Evolutionary conservation across 2,329 filamentous ascomycete species (phyloP).

Genomic region (Trichoderma atroviride): DNA sequence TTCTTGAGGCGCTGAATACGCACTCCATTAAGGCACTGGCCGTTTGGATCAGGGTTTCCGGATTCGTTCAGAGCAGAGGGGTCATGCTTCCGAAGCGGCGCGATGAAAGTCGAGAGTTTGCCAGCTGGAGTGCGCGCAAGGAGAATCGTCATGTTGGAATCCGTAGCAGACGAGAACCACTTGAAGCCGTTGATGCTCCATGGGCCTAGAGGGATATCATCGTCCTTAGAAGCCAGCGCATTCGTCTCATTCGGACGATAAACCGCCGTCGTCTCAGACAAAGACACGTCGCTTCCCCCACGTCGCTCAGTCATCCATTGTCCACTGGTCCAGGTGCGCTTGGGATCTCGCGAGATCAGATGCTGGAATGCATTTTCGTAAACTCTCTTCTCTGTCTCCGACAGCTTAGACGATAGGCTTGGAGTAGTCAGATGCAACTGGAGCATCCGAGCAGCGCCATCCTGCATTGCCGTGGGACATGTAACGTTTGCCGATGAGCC

Average conservation of each 20-base stretch:
- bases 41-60: constrained; percentile 32
- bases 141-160: constrained; percentile 56
- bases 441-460: constrained; percentile 59
- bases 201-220: constrained; percentile 49
- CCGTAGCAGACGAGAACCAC: constrained; percentile 47
- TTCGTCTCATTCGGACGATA: constrained; percentile 28
- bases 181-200: constrained; percentile 69
- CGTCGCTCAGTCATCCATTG: constrained; percentile 78
- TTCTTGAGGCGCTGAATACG: constrained; percentile 70
- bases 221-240: constrained; percentile 28
- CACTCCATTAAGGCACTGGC: constrained; percentile 65
- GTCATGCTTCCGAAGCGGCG: constrained; percentile 58
- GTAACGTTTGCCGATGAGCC: constrained; percentile 62
- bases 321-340: constrained; percentile 67
- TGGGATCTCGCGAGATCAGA: constrained; percentile 54
- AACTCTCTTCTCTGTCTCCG: constrained; percentile 43
- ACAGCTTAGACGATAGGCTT: constrained; percentile 29
- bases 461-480: constrained; percentile 71
- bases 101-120: constrained; percentile 63
- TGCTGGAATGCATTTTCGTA: constrained; percentile 56
- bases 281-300: constrained; percentile 69
- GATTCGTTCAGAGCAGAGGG: constrained; percentile 37
- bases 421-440: constrained; percentile 46
- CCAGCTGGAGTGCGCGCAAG: constrained; percentile 58
- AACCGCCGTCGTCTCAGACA: constrained; percentile 64